Evolutionary conservation across 2,329 filamentous ascomycete species (phyloP), one percentile per base, ranked within the genome.

Genomic region (Stagonosporopsis chrysanthemi): DNA sequence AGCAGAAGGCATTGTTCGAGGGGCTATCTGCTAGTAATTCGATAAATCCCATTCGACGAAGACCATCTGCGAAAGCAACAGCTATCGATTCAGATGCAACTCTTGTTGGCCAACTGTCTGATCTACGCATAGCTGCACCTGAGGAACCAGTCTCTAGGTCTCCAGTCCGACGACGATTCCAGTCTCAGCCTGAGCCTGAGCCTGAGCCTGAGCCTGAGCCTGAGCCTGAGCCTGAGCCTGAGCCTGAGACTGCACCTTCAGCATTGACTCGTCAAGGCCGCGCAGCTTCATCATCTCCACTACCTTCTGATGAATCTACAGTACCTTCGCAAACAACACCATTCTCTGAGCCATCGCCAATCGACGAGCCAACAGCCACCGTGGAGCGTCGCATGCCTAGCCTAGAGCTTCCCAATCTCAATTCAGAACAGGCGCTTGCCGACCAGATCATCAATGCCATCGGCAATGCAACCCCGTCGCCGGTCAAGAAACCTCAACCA

Each of bases 391-490:
- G 56, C 12, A n/a, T 48, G 6, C 66, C 63, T 8, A 45, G 60
- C 22, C 47, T 71, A 24, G 64, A 68, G 9, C 56, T 58, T 2
- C 62, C 66, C 6, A 19, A 36, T 9, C 42, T 66, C 31, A 62
- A 57, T 29, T 44, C 62, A 9, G 73, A 75, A 52, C 72, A 76
- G 51, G 64, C 58, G 23, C 68, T 76, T 12, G 75, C 74, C 22
- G 75, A 77, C 28, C 70, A 73, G 45, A 80, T 80, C 49, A 71
- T 79, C 49, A 69, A 72, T 7, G 75, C 75, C 8, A 73, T 77
- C 43, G 70, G 71, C 28, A 67, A 75, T 46, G 74, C 76, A 14
- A 77, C 74, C 1, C 77, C 78, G 6, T 79, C 78, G 4, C 78
- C 78, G 1, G 60, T 72, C 14, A 79, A 79, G 53, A 72, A 70